Percentiles rank a stretch among this genome's conserved stretches.
Conservation (phyloP, 2,329 filamentous ascomycete genomes). For the Acarospora socialis region DNA sequence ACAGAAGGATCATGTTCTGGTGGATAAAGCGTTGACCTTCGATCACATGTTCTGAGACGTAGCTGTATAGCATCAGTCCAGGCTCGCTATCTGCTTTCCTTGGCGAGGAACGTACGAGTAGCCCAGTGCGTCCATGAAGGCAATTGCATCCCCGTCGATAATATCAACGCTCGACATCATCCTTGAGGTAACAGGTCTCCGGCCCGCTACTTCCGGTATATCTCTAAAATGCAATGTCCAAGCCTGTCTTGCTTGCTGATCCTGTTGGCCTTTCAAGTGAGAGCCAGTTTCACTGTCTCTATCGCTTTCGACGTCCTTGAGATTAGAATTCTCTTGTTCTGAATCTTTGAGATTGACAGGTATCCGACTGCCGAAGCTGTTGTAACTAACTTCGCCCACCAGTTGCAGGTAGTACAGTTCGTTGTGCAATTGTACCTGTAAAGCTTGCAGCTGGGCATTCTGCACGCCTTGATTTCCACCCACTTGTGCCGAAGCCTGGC, state of each 20-base stretch:
- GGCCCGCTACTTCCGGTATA: constrained; percentile 36
- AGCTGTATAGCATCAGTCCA: constrained; percentile 24
- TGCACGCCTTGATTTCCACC: constrained; percentile 31
- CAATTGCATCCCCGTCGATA: constrained; percentile 34
- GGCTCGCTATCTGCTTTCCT: constrained; percentile 16
- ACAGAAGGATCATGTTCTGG: constrained; percentile 41
- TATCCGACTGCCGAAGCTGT: constrained; percentile 16
- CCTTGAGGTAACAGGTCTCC: constrained; percentile 39
- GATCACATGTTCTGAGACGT: constrained; percentile 41
- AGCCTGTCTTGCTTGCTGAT: constrained; percentile 4
- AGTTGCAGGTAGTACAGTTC: constrained; percentile 41
- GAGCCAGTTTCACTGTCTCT: neutral
- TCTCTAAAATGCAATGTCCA: constrained; percentile 36
- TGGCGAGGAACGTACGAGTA: constrained; percentile 32
- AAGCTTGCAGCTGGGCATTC: constrained; percentile 28
- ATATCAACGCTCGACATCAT: constrained; percentile 35
- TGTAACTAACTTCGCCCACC: constrained; percentile 31
- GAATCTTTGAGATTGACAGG: constrained; percentile 9
- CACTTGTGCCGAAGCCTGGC: constrained; percentile 22
- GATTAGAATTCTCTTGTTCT: constrained; percentile 17
- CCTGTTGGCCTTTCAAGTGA: neutral
- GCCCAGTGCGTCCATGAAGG: constrained; percentile 37
- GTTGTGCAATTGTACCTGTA: constrained; percentile 34
- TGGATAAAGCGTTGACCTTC: constrained; percentile 44
- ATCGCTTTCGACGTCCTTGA: constrained; percentile 14